Percentiles rank a stretch among this genome's conserved stretches.
Evolutionary conservation across 805 yeast species (phyloP).

Genomic region (Pichia eremophila): DNA sequence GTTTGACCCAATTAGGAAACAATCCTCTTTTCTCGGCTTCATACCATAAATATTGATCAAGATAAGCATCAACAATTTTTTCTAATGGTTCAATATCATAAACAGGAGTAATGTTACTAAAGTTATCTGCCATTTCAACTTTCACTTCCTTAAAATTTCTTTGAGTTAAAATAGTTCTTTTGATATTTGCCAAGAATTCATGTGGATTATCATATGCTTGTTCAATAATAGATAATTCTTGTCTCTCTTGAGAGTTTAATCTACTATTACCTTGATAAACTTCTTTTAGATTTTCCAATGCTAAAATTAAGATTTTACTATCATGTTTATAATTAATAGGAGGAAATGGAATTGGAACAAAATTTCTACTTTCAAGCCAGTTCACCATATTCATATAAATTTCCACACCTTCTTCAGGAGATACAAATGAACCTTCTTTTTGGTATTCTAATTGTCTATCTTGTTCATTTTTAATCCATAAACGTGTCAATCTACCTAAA

Average conservation of each 20-base stretch:
- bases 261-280: slow-evolving; percentile 66
- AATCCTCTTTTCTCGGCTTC: slow-evolving; percentile 81
- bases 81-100: slow-evolving; percentile 86
- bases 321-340: slow-evolving; percentile 89
- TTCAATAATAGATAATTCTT: slow-evolving; percentile 86
- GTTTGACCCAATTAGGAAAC: slow-evolving; percentile 95
- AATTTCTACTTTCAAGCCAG: slow-evolving; percentile 81
- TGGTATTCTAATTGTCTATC: slow-evolving; percentile 74
- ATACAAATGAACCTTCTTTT: slow-evolving; percentile 77
- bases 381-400: slow-evolving; percentile 80
- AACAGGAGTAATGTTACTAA: slow-evolving; percentile 75
- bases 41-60: slow-evolving; percentile 94
- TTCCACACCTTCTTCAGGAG: slow-evolving; percentile 82
- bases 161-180: slow-evolving; percentile 74
- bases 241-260: slow-evolving; percentile 78
- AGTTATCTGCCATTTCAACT: slow-evolving; percentile 85
- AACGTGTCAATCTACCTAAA: slow-evolving; percentile 79
- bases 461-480: slow-evolving; percentile 91
- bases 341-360: slow-evolving; percentile 87
- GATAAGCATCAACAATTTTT: slow-evolving; percentile 90
- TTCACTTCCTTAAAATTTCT: slow-evolving; percentile 86
- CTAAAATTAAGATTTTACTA: slow-evolving; percentile 79
- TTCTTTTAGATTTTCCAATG: slow-evolving; percentile 81
- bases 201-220: slow-evolving; percentile 97
- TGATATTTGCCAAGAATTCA: slow-evolving; percentile 78